Base-by-base conservation (phyloP, 1,284 basidiomycete genomes). In the Inonotus obliquus region DNA sequence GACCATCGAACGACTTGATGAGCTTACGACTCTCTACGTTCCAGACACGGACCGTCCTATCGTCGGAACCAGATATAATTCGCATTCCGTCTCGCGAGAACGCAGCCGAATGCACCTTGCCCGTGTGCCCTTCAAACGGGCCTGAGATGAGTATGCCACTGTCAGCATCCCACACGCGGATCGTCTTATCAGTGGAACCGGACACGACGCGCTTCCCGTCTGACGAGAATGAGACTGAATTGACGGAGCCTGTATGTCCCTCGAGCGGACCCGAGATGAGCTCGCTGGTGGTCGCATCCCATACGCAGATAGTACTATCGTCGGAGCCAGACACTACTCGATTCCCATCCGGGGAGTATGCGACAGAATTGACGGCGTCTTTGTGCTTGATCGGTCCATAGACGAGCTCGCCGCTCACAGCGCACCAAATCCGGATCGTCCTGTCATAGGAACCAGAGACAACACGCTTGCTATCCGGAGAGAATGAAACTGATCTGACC, bases 151-250 rank as follows among this genome's bases (percentile, higher is more conserved):
- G 17, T 9, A 48, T 14, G 13, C 59, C 59, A 11, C 55, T 60
- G 13, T 41, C 37, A 25, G 54, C 59, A 44, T 60, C 54, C 59
- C 59, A 62, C 1, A 62, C 29, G 6, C 57, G 25, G 25, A 62
- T 51, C 9, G 39, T 62, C 2, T 38, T 11, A 47, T 59, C 61
- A n/a, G 6, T 4, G 11, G 44, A 48, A 23, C 57, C 44, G 44
- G 57, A 48, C 4, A 38, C 57, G 13, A 58, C 25, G 27, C 35
- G 41, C 48, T 27, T 6, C 3, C 57, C 57, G 19, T 58, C 57
- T 10, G 54, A 10, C n/a, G 54, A 57, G 23, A 57, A 57, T 7
- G 10, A 6, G 41, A 41, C 39, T 3, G 39, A 41, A 13, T 41
- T 41, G 39, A 41, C 39, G 5, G 4, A 13, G 5, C 14, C 39